These are phyloP conservation scores for Acrocalymma vagum DNA, from an alignment of 2,329 filamentous ascomycete genomes.

Conservation along the genomic window DNA sequence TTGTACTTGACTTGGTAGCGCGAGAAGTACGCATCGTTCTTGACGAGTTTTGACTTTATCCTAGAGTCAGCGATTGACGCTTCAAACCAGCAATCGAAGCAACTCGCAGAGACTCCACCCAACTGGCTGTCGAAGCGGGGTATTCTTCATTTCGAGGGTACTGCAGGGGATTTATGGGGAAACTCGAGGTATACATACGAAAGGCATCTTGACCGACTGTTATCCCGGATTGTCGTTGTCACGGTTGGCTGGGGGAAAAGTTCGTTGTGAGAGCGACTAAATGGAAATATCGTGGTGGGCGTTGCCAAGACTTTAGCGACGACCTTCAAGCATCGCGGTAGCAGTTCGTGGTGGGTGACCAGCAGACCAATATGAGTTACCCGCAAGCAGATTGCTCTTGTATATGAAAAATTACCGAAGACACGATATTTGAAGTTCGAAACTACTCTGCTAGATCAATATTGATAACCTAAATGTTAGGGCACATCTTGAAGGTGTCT, in stretches of 20 bases:
- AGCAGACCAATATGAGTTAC: conserved; percentile 5
- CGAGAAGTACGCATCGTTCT: conserved; percentile 99
- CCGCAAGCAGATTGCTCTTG: conserved; percentile 8
- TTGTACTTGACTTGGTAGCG: conserved; percentile 99
- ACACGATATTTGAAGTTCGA: too few relatives aligned
- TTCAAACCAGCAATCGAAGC: conserved; percentile 91
- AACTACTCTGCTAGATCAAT: too few relatives aligned
- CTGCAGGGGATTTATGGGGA: conserved; percentile 11
- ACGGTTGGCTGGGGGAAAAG: conserved; percentile 34
- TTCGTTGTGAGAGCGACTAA: conserved; percentile 19
- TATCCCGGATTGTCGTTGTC: conserved; percentile 32
- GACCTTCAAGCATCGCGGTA: conserved; percentile 15
- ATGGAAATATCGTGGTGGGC: conserved; percentile 13
- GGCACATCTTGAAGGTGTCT: too few relatives aligned
- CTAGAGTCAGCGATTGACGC: conserved; percentile 99
- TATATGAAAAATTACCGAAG: too few relatives aligned
- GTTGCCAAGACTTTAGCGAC: conserved; percentile 27
- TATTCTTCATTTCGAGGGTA: conserved; percentile 23
- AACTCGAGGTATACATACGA: conserved; percentile 53
- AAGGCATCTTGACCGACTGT: conserved; percentile 54
- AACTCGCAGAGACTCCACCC: conserved; percentile 74
- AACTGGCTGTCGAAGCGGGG: conserved; percentile 38
- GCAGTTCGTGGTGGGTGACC: conserved; percentile 32
- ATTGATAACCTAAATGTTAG: too few relatives aligned
- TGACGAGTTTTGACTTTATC: conserved; percentile 88